phyloP scores from a whole-genome alignment of 2,329 filamentous ascomycete genomes.

The Fusarium coicis region DNA sequence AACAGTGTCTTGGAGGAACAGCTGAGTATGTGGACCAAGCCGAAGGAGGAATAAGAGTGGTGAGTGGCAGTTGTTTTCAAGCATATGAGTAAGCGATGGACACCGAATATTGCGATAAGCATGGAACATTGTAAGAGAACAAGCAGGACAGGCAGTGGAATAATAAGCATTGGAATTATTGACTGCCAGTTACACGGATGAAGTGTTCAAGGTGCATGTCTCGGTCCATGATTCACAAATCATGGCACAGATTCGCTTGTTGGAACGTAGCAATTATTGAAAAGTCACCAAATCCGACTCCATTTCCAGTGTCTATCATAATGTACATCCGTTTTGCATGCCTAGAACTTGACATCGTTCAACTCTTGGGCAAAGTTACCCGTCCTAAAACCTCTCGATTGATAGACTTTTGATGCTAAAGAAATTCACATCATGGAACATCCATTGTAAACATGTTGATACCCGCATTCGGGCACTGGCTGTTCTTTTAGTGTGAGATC shows the following conservation, averaged over 20 bases:
- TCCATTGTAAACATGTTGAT: constrained; percentile 6
- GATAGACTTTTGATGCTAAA: constrained; percentile 9
- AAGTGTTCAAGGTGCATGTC: constrained; percentile 7
- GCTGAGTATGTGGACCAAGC: constrained; percentile 63
- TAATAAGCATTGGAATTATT: not conserved
- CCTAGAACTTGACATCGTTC: not conserved
- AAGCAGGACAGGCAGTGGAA: not conserved
- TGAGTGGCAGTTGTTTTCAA: not conserved
- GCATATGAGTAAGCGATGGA: not conserved
- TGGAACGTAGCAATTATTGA: not conserved
- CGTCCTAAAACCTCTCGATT: not conserved
- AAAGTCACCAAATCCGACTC: constrained; percentile 1
- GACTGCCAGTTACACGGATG: constrained; percentile 18
- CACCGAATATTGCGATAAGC: not conserved
- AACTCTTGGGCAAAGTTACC: not conserved
- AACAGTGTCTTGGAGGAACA: constrained; percentile 69
- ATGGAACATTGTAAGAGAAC: not conserved
- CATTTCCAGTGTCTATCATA: constrained; percentile 23
- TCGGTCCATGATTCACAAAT: constrained; percentile 1
- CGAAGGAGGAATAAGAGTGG: constrained; percentile 45
- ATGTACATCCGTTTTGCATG: constrained; percentile 8
- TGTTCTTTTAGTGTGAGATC: constrained; percentile 1
- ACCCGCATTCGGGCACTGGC: not conserved
- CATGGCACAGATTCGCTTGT: not conserved
- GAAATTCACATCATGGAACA: not conserved